Conservation (phyloP, 176 grass and related monocot genomes). For the Thinopyrum elongatum region DNA sequence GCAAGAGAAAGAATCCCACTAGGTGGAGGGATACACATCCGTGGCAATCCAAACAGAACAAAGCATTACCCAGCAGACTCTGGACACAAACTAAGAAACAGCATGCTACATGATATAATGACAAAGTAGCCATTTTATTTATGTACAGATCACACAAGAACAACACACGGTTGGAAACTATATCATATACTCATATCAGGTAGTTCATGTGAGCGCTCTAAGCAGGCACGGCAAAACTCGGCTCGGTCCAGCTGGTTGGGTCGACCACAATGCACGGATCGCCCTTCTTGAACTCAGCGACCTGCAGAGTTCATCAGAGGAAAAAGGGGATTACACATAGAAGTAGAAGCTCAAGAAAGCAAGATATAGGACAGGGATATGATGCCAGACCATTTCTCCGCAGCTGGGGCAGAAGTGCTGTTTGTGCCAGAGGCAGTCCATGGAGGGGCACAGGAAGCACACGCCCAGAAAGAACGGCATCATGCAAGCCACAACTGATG, state of each 20-base stretch:
- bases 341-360: not conserved
- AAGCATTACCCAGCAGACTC: not conserved
- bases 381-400: slow-evolving; percentile 55
- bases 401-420: slow-evolving; percentile 91
- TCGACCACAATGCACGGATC: slow-evolving; percentile 85
- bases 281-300: slow-evolving; percentile 81
- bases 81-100: not conserved
- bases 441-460: slow-evolving; percentile 86
- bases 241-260: slow-evolving; percentile 57
- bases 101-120: not conserved
- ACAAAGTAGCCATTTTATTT: not conserved
- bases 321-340: not conserved
- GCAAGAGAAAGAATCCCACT: not conserved
- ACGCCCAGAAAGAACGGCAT: slow-evolving; percentile 92
- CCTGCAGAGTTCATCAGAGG: slow-evolving; percentile 36
- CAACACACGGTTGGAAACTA: not conserved
- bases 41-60: not conserved
- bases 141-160: slow-evolving; percentile 25
- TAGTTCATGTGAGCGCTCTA: slow-evolving; percentile 21
- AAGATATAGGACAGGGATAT: not conserved
- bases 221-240: slow-evolving; percentile 81
- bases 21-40: not conserved
- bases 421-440: slow-evolving; percentile 97
- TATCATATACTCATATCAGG: slow-evolving; percentile 1
- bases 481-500: slow-evolving; percentile 88